These are phyloP conservation scores for Globisporangium irregulare DNA, from an alignment of 352 stramenopile genomes.

Conservation along the genomic window DNA sequence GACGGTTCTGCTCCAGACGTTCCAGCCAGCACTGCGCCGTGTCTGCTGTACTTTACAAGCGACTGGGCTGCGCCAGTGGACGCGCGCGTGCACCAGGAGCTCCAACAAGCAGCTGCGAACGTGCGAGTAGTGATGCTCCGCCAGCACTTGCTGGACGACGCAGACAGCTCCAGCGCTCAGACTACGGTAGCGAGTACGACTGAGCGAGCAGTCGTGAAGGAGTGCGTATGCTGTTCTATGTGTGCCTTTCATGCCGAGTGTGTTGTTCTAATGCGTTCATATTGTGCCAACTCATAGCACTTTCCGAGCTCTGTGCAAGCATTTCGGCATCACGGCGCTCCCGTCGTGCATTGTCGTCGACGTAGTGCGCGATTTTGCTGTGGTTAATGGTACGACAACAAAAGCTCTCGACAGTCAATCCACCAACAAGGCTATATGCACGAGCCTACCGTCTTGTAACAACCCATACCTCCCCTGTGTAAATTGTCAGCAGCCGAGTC, in stretches of 20 bases:
- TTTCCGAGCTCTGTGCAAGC: constrained; percentile 42
- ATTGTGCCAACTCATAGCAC: constrained; percentile 16
- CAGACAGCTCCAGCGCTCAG: background rate
- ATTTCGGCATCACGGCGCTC: constrained; percentile 37
- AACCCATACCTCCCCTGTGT: background rate
- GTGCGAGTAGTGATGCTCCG: constrained; percentile 23
- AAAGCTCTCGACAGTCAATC: background rate
- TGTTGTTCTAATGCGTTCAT: background rate
- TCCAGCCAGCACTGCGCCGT: background rate
- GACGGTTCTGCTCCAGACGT: background rate
- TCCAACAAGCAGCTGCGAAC: constrained; percentile 16
- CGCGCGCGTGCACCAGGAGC: constrained; percentile 21
- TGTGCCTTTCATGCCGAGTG: background rate
- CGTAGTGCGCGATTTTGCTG: background rate
- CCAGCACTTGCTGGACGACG: constrained; percentile 21
- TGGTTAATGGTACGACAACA: background rate
- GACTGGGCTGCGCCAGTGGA: constrained; percentile 41
- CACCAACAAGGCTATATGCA: background rate
- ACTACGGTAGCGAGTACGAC: background rate
- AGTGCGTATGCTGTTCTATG: background rate
- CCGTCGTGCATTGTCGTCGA: constrained; percentile 34
- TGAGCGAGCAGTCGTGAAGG: background rate
- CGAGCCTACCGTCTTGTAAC: background rate
- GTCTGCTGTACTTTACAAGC: constrained; percentile 38
- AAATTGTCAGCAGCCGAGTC: background rate